Evolutionary conservation across 1,284 basidiomycete genomes (phyloP), one percentile per base, ranked within the genome.

Genomic region (Gymnopus androsaceus): DNA sequence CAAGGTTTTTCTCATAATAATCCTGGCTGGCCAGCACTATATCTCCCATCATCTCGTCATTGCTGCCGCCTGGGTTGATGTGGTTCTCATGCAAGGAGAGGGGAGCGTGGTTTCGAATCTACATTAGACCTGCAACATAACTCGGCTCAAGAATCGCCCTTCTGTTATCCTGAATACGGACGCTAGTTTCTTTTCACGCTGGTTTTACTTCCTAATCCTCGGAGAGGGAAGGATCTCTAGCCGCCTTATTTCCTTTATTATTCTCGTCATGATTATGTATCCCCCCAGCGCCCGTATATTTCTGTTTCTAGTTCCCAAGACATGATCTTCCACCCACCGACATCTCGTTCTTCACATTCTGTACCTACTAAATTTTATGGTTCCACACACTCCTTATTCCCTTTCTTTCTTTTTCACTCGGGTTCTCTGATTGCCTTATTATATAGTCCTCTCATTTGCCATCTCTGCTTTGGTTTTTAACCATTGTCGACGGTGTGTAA

Each of bases 391-490:
- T 61, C 63, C 61, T 64, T 57, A 60, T 56, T 51, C 46, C 49
- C 51, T 58, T 61, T 64, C 60, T n/a, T n/a, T 57, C 61, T 59
- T 59, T 51, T 56, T 58, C 54, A 62, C 62, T 60, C 64, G 61
- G 63, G 63, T 66, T 63, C 64, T 63, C 66, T 56, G 41, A 41
- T 3, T 66, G 62, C 63, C 55, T 36, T 48, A 12, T 58, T 76
- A 79, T 78, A 76, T 82, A 79, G 75, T 84, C 81, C 85, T 88
- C 84, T 72, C 75, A 72, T 80, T 78, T 77, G 81, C 82, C 81
- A 80, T 75, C 81, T 74, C 68, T 59, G 63, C 61, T 44, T 33
- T 51, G 56, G 42, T 60, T 59, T 63, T 56, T 58, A 63, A 64
- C 62, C 62, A 63, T 65, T 63, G 64, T 62, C 52, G 78, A 79